Conservation (phyloP, 2,329 filamentous ascomycete species). For the Diatrype stigma region DNA sequence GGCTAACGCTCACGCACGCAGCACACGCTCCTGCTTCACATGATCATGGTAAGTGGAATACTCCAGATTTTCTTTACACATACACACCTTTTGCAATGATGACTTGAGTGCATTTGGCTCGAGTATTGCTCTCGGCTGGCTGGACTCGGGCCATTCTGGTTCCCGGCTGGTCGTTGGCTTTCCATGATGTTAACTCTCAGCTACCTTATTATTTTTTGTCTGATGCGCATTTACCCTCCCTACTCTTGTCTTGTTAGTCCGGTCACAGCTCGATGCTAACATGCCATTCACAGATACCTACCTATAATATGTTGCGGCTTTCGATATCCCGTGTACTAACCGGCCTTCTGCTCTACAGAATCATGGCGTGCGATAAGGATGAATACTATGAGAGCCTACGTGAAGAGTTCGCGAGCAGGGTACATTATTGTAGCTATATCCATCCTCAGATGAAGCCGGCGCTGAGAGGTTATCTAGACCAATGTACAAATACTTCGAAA, state of each 20-base stretch:
- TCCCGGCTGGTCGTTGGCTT: constrained; percentile 55
- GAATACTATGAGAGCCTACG: constrained; percentile 79
- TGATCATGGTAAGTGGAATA: constrained; percentile 34
- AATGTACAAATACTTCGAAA: constrained; percentile 86
- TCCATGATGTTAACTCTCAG: constrained; percentile 99
- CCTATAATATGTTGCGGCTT: not conserved
- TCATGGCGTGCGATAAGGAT: constrained; percentile 90
- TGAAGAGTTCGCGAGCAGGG: constrained; percentile 79
- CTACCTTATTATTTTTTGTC: constrained; percentile 90
- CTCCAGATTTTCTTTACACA: constrained; percentile 4
- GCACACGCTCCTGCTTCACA: constrained; percentile 16
- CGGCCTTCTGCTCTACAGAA: constrained; percentile 48
- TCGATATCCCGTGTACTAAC: constrained; percentile 15
- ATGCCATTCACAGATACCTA: constrained; percentile 7
- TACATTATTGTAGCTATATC: constrained; percentile 46
- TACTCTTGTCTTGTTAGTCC: constrained; percentile 12
- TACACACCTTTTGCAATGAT: constrained; percentile 62
- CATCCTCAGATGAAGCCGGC: constrained; percentile 28
- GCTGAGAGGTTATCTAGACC: constrained; percentile 62
- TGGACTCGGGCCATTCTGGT: constrained; percentile 72
- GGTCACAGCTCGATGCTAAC: constrained; percentile 23
- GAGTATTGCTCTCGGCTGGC: constrained; percentile 72
- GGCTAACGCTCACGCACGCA: not conserved
- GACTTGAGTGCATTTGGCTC: constrained; percentile 99
- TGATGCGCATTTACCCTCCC: constrained; percentile 50